A percentile compares a stretch with the other conserved stretches of the same genome.
phyloP scores from a whole-genome alignment of 2,329 filamentous ascomycete species.

The Ceratocystis lukuohia region DNA sequence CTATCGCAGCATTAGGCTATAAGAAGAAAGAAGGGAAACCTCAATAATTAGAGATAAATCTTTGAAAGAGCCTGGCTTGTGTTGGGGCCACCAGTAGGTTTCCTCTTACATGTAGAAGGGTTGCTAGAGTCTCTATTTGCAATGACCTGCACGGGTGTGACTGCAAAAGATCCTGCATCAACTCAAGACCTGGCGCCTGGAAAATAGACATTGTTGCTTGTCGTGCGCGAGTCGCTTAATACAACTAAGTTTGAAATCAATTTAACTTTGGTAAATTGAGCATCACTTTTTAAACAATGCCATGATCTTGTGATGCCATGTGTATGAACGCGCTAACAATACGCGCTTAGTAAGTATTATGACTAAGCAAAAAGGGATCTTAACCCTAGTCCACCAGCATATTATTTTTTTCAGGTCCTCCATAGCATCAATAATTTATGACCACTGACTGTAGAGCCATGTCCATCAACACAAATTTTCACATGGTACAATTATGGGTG shows the following conservation, averaged over 20 bases:
- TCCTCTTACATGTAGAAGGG: constrained; percentile 37
- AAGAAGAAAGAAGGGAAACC: background rate
- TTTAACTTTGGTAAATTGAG: background rate
- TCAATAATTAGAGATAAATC: constrained; percentile 20
- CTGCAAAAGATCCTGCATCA: constrained; percentile 34
- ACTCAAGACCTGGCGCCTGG: constrained; percentile 38
- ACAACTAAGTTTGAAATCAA: background rate
- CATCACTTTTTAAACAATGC: background rate
- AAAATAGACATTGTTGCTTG: constrained; percentile 29
- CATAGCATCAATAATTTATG: background rate
- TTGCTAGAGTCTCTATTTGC: constrained; percentile 45
- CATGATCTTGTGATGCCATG: background rate
- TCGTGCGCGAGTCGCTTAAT: background rate
- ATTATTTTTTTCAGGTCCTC: background rate
- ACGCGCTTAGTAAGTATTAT: background rate
- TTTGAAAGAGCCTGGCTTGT: background rate
- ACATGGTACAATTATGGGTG: constrained; percentile 23
- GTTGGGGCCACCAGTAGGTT: no score
- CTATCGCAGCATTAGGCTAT: constrained; percentile 53
- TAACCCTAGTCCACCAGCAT: background rate
- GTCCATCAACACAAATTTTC: constrained; percentile 21
- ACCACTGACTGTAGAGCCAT: background rate
- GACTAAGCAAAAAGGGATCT: background rate
- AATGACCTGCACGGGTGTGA: constrained; percentile 44
- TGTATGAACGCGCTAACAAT: background rate